Evolutionary conservation across 1,284 basidiomycete species (phyloP), one percentile per base, ranked within the genome.

Genomic region (Schizophyllum amplum): DNA sequence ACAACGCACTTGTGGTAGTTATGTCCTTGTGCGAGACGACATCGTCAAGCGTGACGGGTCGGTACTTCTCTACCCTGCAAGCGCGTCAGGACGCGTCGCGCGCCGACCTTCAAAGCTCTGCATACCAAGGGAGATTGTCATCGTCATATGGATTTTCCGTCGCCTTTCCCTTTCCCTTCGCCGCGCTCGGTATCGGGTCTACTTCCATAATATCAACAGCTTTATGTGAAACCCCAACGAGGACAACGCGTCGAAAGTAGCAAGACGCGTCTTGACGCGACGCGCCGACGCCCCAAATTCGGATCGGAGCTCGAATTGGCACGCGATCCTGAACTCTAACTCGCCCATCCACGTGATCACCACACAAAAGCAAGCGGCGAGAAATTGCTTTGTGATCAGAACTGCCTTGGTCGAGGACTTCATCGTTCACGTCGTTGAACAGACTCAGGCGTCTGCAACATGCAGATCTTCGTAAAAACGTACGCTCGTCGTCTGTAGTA

Each of bases 401-500:
- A 24, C 80, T 78, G 80, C 82, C 82, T 86, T 84, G 76, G 82
- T 90, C 85, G 73, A 91, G 82, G 88, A 91, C 87, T 91, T 88
- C 88, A 91, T 73, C 87, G 83, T 83, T 83, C 64, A 79, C 64
- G 65, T 83, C 84, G 86, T 83, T 91, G 88, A 88, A 91, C 73
- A 91, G 88, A 88, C 84, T 75, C 72, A 78, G 74, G 85, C 83
- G 76, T 83, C 79, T 76, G 74, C 60, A 70, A 72, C 67, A 91
- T 95, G 93, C 93, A 94, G 76, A 94, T 95, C 71, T 95, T 95
- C 75, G 92, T 95, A 60, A 95, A 95, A 77, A 94, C 92, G 91
- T 90, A 65, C 62, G 87, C 15, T 24, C 51, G 47, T 56, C 17
- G 47, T 23, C 53, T 55, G 24, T 22, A 4, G 11, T 9, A 17